phyloP scores from a whole-genome alignment of 192 early-diverging fungal species.

The Backusella parvicylindrica region DNA sequence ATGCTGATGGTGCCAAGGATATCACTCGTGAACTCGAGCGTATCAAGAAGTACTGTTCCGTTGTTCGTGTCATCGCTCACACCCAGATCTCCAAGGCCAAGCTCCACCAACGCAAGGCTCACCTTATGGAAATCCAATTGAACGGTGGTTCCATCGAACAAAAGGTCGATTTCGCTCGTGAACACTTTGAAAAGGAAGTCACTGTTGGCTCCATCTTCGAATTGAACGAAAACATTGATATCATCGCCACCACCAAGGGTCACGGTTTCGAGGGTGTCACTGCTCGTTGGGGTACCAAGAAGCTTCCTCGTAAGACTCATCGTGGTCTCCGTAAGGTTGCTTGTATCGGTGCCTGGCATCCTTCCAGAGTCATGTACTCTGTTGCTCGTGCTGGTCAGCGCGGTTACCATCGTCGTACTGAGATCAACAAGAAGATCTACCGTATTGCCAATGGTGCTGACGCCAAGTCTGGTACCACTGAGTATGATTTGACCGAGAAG shows the following conservation, averaged over 20 bases:
- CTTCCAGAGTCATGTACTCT: constrained; percentile 96
- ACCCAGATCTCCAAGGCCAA: constrained; percentile 96
- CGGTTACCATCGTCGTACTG: constrained; percentile 99
- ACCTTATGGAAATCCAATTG: constrained; percentile 99
- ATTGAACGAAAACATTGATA: constrained; percentile 98
- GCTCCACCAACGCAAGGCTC: constrained; percentile 98
- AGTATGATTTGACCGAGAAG: constrained; percentile 96
- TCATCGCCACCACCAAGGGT: constrained; percentile 99
- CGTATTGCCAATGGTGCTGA: constrained; percentile 89
- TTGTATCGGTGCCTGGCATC: constrained; percentile 99
- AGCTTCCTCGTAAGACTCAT: constrained; percentile 99
- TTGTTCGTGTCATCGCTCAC: constrained; percentile 97
- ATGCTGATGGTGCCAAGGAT: constrained; percentile 86
- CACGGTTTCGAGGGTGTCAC: constrained; percentile 99
- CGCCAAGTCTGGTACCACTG: constrained; percentile 83
- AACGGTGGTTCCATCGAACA: constrained; percentile 96
- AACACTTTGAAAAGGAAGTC: constrained; percentile 97
- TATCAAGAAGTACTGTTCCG: constrained; percentile 98
- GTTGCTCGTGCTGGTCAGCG: constrained; percentile 99
- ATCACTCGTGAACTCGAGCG: constrained; percentile 92
- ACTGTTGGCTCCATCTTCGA: constrained; percentile 88
- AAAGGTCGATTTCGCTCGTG: constrained; percentile 97
- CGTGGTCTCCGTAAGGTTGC: constrained; percentile 99
- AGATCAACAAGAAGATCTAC: constrained; percentile 99
- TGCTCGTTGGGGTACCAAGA: constrained; percentile 99